These are phyloP conservation scores for Phlyctochytrium arcticum DNA, from an alignment of 192 early-diverging fungal species.

Conservation along the genomic window DNA sequence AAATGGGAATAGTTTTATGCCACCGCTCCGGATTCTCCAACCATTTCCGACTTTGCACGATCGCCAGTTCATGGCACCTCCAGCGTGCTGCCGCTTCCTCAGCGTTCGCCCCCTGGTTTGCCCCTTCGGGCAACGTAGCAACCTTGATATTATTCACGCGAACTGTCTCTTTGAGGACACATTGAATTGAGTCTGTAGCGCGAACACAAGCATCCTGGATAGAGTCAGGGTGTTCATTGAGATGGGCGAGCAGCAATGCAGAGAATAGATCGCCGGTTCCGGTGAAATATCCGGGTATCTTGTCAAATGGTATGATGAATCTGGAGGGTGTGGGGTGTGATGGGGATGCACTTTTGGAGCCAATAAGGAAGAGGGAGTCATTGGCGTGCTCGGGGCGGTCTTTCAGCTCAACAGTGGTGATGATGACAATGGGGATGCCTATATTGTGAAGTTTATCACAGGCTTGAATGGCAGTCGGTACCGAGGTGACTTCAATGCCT, in stretches of 20 bases:
- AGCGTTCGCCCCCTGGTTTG: slow-evolving; percentile 8
- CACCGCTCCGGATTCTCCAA: slow-evolving; percentile 55
- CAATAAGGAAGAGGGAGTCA: slow-evolving; percentile 2
- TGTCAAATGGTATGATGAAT: slow-evolving; percentile 72
- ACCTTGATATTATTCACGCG: slow-evolving; percentile 30
- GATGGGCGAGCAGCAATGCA: slow-evolving; percentile 63
- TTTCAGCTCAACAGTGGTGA: slow-evolving; percentile 59
- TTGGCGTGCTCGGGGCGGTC: slow-evolving; percentile 14
- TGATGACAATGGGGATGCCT: slow-evolving; percentile 66
- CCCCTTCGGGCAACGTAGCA: no score
- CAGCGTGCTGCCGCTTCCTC: slow-evolving; percentile 34
- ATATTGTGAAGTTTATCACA: slow-evolving; percentile 61
- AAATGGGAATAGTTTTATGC: no score
- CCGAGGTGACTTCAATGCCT: slow-evolving; percentile 45
- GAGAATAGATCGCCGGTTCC: slow-evolving; percentile 93
- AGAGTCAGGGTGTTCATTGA: slow-evolving; percentile 18
- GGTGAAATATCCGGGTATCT: slow-evolving; percentile 73
- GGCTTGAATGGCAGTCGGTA: slow-evolving; percentile 49
- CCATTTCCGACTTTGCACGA: slow-evolving; percentile 63
- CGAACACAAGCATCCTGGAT: slow-evolving; percentile 55
- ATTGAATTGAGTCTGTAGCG: slow-evolving; percentile 66
- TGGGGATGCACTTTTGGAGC: slow-evolving; percentile 11
- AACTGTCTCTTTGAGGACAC: slow-evolving; percentile 63
- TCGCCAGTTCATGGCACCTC: slow-evolving; percentile 61
- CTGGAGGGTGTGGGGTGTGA: slow-evolving; percentile 15